Base-by-base conservation (phyloP, 148 eudicot genomes). In the Diospyros kaki region DNA sequence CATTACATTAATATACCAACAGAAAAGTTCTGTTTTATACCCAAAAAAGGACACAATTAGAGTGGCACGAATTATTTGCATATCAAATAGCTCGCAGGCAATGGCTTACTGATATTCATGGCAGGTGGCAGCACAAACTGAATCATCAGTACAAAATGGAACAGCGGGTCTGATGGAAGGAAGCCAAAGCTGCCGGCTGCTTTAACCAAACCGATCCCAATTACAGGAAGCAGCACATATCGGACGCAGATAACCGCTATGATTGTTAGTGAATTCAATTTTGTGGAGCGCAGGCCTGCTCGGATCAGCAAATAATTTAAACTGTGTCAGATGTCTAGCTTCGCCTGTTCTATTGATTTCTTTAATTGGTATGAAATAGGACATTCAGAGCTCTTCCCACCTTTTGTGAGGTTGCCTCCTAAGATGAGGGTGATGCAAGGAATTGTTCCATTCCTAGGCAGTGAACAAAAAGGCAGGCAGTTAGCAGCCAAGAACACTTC, bases 91-190 rank as follows among this genome's bases (percentile, higher is more conserved):
- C 28, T 28, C 28, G 28, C 28, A 28, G 28, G 28, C 28, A 28
- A 28, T 38, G 12, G 44, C 82, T 81, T 73, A 88, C 96, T 84
- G 0, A 92, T 86, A 75, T 78, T 85, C 98, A 94, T 94, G 66
- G 98, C 98, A 12, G 97, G 98, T 55, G 98, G 98, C 46, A 94
- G 75, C 15, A 87, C 81, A 74, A 82, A 94, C 75, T 94, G 98
- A 80, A 92, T 80, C 90, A 94, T 77, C 13, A 94, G 82, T 67
- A 94, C 87, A 58, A 87, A 94, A 41, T 72, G 89, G 79, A 77
- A 94, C 77, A 94, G 78, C 1, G 93, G 91, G 61, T 94, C 98
- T 0, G 82, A 53, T 6, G 97, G 97, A 62, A 94, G 96, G 73
- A 87, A 84, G 45, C 97, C 97, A 0, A 92, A 77, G 38, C 52